phyloP scores from a whole-genome alignment of 257 asterid species.

The Solanum chilense region DNA sequence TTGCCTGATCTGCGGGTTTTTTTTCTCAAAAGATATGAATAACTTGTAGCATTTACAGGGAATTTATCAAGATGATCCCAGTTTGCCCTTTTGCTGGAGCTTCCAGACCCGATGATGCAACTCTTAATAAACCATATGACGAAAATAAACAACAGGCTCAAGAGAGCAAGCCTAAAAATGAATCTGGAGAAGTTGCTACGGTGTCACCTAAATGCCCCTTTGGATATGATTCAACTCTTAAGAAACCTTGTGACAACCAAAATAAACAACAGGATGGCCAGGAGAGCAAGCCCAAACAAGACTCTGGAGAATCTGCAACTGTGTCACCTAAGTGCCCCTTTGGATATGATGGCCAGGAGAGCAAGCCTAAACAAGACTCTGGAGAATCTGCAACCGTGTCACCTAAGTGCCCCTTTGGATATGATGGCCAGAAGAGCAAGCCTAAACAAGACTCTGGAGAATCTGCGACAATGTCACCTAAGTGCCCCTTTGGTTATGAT shows the following conservation, averaged over 20 bases:
- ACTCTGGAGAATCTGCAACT: slow-evolving; percentile 4
- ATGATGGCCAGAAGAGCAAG: slow-evolving; percentile 39
- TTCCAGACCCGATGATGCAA: slow-evolving; percentile 38
- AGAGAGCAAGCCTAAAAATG: slow-evolving; percentile 8
- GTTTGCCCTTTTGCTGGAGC: slow-evolving; percentile 85
- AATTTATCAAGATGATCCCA: slow-evolving; percentile 56
- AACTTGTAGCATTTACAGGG: background rate
- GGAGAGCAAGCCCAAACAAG: slow-evolving; percentile 14
- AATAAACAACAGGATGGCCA: slow-evolving; percentile 26
- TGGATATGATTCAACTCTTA: slow-evolving; percentile 13
- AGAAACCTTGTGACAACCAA: slow-evolving; percentile 52
- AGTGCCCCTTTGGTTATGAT: slow-evolving; percentile 48
- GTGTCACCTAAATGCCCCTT: slow-evolving; percentile 48
- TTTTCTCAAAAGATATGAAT: background rate
- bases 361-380: slow-evolving; percentile 13
- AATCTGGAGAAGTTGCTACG: background rate
- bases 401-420: slow-evolving; percentile 51
- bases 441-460: slow-evolving; percentile 21
- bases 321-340: slow-evolving; percentile 49
- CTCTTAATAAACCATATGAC: slow-evolving; percentile 34
- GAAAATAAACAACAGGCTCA: slow-evolving; percentile 30
- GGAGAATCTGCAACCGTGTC: slow-evolving; percentile 12
- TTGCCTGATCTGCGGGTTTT: background rate
- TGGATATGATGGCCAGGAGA: slow-evolving; percentile 54
- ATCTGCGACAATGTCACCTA: slow-evolving; percentile 15